phyloP scores from a whole-genome alignment of 306 rosid genomes.

The Rubus parviflorus region DNA sequence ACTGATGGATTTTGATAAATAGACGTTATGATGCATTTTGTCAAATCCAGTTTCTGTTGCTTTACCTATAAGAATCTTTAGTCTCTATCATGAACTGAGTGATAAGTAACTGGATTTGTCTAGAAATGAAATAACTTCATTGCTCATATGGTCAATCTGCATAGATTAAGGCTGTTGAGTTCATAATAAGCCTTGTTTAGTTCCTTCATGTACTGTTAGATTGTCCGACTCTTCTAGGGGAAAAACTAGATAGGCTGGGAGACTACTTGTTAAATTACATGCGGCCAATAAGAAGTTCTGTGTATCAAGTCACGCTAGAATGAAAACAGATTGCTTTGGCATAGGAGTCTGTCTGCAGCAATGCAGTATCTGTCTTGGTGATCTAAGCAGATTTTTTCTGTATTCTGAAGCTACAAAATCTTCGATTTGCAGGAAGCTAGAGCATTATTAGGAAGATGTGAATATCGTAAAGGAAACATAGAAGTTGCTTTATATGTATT shows the following conservation, averaged over 20 bases:
- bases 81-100: background rate
- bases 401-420: slow-evolving; percentile 22
- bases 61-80: background rate
- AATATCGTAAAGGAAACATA: slow-evolving; percentile 90
- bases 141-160: background rate
- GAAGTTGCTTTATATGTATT: slow-evolving; percentile 88
- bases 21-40: background rate
- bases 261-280: background rate
- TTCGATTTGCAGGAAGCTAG: slow-evolving; percentile 81
- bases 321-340: background rate
- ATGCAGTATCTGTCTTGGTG: slow-evolving; percentile 7
- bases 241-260: background rate
- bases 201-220: slow-evolving; percentile 3
- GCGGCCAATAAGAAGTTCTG: background rate
- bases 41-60: background rate
- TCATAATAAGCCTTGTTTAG: background rate
- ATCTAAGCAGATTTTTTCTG: background rate
- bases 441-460: slow-evolving; percentile 86
- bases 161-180: background rate
- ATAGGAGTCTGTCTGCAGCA: background rate
- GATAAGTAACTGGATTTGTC: background rate
- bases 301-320: background rate
- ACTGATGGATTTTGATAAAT: background rate
- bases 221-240: background rate
- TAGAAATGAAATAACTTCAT: background rate